Conservation (phyloP, 2,329 filamentous ascomycete species). For the Thielaviopsis musarum region DNA sequence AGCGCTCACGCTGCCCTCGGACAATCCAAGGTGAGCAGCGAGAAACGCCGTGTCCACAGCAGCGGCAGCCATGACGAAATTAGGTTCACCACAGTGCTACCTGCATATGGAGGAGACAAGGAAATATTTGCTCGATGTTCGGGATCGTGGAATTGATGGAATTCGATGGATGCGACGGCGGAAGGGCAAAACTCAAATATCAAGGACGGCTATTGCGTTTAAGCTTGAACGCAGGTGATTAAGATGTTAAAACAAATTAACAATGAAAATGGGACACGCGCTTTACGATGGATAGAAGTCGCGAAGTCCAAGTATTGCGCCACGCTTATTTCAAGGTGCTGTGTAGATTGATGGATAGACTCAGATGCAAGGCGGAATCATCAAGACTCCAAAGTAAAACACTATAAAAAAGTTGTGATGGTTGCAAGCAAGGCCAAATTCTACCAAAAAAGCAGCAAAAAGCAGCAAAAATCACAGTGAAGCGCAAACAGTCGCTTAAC, state of each 20-base stretch:
- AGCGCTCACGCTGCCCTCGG: conserved; percentile 43
- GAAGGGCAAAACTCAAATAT: not conserved
- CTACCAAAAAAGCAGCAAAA: not conserved
- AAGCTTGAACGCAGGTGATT: not conserved
- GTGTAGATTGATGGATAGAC: not conserved
- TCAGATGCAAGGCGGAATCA: not conserved
- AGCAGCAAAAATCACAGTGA: not conserved
- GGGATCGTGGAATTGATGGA: not conserved
- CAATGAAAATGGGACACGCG: not conserved
- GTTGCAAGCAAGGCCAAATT: not conserved
- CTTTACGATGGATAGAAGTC: not conserved
- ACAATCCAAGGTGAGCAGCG: conserved; percentile 52
- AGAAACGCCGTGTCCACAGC: conserved; percentile 55
- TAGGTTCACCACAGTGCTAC: not conserved
- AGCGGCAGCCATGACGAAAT: conserved; percentile 24
- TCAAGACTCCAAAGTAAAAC: not conserved
- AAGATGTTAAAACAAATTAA: not conserved
- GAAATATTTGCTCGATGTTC: not conserved
- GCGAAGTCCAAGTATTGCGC: not conserved
- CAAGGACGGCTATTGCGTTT: not conserved
- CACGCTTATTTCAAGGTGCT: not conserved
- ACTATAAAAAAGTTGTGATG: conserved; percentile 4
- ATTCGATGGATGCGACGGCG: not conserved
- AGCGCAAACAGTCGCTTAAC: conserved; percentile 6
- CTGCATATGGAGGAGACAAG: conserved; percentile 3